These are phyloP conservation scores for Ceratocystis ficicola DNA, from an alignment of 2,329 filamentous ascomycete genomes.

Conservation along the genomic window DNA sequence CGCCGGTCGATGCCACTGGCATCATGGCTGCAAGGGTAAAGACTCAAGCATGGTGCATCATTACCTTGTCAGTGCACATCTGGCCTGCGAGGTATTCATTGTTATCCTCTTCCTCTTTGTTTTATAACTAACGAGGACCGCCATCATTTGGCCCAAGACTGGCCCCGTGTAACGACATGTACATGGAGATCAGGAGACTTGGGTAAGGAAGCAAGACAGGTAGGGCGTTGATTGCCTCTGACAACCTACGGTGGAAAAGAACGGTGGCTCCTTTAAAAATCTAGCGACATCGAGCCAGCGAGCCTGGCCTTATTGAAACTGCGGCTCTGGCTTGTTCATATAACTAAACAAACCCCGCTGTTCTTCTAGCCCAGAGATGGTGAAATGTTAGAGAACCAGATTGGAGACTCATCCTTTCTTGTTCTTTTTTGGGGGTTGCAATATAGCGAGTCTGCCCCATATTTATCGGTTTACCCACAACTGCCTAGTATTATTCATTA, in stretches of 20 bases:
- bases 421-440: not conserved
- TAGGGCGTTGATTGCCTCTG: not conserved
- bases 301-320: too few species aligned
- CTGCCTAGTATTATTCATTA: not conserved
- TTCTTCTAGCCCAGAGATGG: not conserved
- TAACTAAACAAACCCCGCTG: not conserved
- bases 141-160: not conserved
- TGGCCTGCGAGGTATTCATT: too few species aligned
- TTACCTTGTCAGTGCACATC: not conserved
- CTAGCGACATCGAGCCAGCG: too few species aligned
- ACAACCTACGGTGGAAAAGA: too few species aligned
- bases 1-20: not conserved
- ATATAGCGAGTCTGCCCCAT: not conserved
- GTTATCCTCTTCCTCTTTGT: too few species aligned
- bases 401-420: not conserved
- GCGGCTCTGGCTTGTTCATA: too few species aligned
- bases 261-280: too few species aligned
- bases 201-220: not conserved
- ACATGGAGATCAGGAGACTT: not conserved
- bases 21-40: not conserved
- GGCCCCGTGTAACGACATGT: not conserved
- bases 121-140: too few species aligned
- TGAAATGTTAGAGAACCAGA: too few species aligned
- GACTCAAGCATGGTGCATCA: not conserved
- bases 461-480: slow-evolving; percentile 2